Base-by-base conservation (phyloP, 116 monocot species). In the Papilionanthe hybrid region DNA sequence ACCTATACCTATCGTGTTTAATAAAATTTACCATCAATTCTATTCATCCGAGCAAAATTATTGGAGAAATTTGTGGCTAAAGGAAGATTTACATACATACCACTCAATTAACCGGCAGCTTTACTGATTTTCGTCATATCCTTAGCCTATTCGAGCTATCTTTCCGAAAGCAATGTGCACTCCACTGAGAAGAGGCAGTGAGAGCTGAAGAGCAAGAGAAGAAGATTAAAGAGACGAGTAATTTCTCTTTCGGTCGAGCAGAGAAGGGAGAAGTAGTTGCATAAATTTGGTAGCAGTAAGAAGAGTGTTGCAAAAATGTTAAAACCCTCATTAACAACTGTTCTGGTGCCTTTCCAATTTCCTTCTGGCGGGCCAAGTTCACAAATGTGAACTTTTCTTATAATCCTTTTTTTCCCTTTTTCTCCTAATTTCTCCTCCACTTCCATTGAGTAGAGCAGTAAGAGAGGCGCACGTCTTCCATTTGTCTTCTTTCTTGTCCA, bases 281-380 rank as follows among this genome's bases (percentile, higher is more conserved):
- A 49, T 50, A 75, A 49, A 28, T 25, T 25, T 75, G 20, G 75
- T 28, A 75, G 27, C 75, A 75, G 75, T 49, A 49, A 5, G 47
- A 28, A n/a, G 15, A 12, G 15, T 13, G 23, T 50, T 28, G 49
- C 75, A 75, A 49, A 75, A n/a, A 27, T 75, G 75, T 49, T 49
- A 75, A 49, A 28, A 49, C 49, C 22, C 28, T 75, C 50, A 75
- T 75, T 27, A 10, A 49, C 75, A 48, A 1, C 55, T 17, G 42
- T 57, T 77, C 57, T 77, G 57, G 37, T 10, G 30, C 55, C 77
- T 77, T 57, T 27, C 28, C 44, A n/a, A 11, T 75, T 75, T 75
- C 75, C 44, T 75, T 45, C 23, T 23, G 19, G 75, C 37, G 71
- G 44, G 42, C 44, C 44, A 43, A n/a, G 43, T 3, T 45, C 73